phyloP scores from a whole-genome alignment of 805 yeast genomes.

The Ogataea nitratoaversa region DNA sequence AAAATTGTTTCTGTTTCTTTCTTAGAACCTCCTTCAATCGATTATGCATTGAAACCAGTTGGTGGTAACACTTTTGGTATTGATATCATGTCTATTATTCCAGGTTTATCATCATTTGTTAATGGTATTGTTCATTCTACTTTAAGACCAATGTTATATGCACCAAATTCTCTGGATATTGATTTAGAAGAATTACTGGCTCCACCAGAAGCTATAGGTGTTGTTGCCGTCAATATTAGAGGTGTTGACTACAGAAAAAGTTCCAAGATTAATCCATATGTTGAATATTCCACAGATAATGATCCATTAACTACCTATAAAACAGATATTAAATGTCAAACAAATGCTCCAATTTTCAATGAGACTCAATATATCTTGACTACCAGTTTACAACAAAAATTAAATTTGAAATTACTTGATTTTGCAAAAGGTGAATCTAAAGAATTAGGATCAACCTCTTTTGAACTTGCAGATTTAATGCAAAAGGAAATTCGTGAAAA shows the following conservation, averaged over 20 bases:
- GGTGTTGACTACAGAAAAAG: conserved; percentile 46
- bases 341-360: conserved; percentile 59
- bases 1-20: conserved; percentile 66
- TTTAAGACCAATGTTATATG: conserved; percentile 74
- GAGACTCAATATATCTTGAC: conserved; percentile 62
- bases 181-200: conserved; percentile 71
- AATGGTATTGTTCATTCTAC: conserved; percentile 64
- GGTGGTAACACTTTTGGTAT: conserved; percentile 88
- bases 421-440: conserved; percentile 55
- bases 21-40: conserved; percentile 74
- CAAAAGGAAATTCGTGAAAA: conserved; percentile 48
- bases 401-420: conserved; percentile 52
- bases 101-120: conserved; percentile 72
- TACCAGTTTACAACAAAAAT: conserved; percentile 50
- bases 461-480: conserved; percentile 55
- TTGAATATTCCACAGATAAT: conserved; percentile 34
- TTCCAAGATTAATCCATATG: conserved; percentile 47
- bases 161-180: conserved; percentile 75
- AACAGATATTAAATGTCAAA: conserved; percentile 55
- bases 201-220: conserved; percentile 66
- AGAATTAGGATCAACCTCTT: conserved; percentile 44
- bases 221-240: conserved; percentile 57
- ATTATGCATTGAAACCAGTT: conserved; percentile 77
- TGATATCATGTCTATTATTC: conserved; percentile 79
- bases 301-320: conserved; percentile 25